Evolutionary conservation across 495 filamentous ascomycete genomes (phyloP).

Genomic region (Hypoxylon intermedium): DNA sequence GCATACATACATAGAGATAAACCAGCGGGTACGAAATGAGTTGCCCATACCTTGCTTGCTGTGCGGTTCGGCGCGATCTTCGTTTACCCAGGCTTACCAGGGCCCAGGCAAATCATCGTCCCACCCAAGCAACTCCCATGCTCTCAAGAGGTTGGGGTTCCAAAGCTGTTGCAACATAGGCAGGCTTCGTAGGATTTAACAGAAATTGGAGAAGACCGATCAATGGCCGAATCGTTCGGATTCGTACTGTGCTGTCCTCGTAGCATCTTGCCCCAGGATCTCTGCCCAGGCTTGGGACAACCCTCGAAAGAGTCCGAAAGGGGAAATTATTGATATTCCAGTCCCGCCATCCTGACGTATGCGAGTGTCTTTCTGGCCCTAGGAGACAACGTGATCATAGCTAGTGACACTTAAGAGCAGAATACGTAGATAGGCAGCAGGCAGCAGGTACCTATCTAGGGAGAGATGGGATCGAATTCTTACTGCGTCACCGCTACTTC

Average conservation of each 20-base stretch:
- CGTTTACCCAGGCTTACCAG: constrained; percentile 10
- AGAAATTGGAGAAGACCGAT: constrained; percentile 37
- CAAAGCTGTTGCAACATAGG: constrained; percentile 18
- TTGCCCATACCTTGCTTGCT: constrained; percentile 12
- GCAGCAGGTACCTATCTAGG: no score
- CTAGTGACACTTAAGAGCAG: not conserved
- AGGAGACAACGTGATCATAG: no score
- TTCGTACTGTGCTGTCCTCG: constrained; percentile 4
- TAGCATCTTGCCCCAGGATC: no score
- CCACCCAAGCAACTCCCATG: constrained; percentile 29
- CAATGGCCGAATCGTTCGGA: constrained; percentile 6
- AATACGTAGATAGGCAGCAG: no score
- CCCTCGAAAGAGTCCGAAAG: constrained; percentile 22
- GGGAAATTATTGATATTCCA: constrained; percentile 23
- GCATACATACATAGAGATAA: constrained; percentile 34
- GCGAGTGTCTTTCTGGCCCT: constrained; percentile 6
- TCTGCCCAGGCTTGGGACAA: constrained; percentile 10
- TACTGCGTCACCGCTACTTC: not conserved
- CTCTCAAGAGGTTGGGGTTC: constrained; percentile 31
- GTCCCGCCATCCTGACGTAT: constrained; percentile 13
- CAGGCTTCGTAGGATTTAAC: constrained; percentile 30
- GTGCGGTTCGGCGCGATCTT: constrained; percentile 31
- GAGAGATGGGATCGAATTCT: no score
- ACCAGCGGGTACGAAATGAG: constrained; percentile 23
- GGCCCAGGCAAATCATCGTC: constrained; percentile 36